Base-by-base conservation (phyloP, 768 basidiomycete genomes). In the Phanerodontia chrysosporium region DNA sequence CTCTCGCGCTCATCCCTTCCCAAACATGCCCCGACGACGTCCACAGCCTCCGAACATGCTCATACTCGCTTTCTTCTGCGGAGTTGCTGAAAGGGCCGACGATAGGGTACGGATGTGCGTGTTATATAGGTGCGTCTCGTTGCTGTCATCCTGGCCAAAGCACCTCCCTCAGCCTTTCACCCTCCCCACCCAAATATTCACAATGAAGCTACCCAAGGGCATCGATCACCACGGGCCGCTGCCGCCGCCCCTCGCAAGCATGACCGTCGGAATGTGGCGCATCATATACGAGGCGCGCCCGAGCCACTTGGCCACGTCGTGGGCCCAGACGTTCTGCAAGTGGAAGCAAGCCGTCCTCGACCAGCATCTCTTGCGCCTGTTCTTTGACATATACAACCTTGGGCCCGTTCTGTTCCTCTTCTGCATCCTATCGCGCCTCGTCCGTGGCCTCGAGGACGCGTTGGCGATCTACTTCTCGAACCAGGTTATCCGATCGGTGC, bases 401-500 rank as follows among this genome's bases (percentile, higher is more conserved):
- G 58, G 58, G 2, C 58, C 58, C 2, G 22, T 21, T 21, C 35
- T 52, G 2, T 51, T 58, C 44, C 7, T 58, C 25, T 42, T 58
- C n/a, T 45, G 49, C 21, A n/a, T 58, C 18, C 12, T 52, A 8
- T 18, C 49, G 8, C 45, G 51, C 6, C 51, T 46, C 9, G 27
- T 58, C 1, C 39, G 24, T 13, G 58, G 58, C 1, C 9, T 58
- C 21, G 58, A 58, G n/a, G 58, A 53, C 22, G 51, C 58, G 9
- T 53, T 2, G 32, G 39, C 51, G 21, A 53, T 53, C 36, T 53
- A 36, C 18, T 53, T 53, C 10, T 53, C 51, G 21, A 53, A 53
- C 25, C 29, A 39, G 25, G n/a, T 53, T 39, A 35, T 53, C 21
- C 7, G 29, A 36, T 53, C 32, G 35, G 51, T 53, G 22, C 7